Conservation (phyloP, 805 yeast genomes). For the Cyberlindnera veronae region DNA sequence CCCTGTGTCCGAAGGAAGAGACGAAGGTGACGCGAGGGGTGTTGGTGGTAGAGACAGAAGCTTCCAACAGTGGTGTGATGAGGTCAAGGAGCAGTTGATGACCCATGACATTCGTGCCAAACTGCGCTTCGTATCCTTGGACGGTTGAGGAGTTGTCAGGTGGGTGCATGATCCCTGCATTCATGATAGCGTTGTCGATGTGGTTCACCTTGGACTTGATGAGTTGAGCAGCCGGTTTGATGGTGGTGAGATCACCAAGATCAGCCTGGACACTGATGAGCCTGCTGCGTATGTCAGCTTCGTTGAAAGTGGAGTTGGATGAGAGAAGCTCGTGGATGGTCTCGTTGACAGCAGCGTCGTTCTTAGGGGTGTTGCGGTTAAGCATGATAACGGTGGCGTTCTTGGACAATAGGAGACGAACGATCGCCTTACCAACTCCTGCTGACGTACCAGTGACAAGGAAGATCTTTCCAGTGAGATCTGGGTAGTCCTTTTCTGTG, state of each 20-base stretch:
- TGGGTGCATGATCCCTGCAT: conserved; percentile 43
- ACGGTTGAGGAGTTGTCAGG: conserved; percentile 33
- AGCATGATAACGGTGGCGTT: conserved; percentile 34
- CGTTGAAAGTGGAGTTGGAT: background rate
- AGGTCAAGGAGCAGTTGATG: conserved; percentile 40
- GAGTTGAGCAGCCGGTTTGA: conserved; percentile 34
- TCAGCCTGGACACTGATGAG: conserved; percentile 29
- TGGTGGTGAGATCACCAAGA: conserved; percentile 37
- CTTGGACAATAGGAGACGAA: conserved; percentile 26
- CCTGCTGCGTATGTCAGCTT: conserved; percentile 12
- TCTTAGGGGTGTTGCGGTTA: conserved; percentile 33
- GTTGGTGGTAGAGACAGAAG: conserved; percentile 29
- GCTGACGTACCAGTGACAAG: conserved; percentile 1
- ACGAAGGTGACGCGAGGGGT: conserved; percentile 43
- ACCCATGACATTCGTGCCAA: conserved; percentile 45
- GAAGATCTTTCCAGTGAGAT: conserved; percentile 17
- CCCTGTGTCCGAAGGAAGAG: conserved; percentile 36
- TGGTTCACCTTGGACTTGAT: conserved; percentile 25
- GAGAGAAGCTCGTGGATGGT: background rate
- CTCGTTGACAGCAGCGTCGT: conserved; percentile 25
- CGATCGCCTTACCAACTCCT: conserved; percentile 29
- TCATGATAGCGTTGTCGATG: conserved; percentile 37
- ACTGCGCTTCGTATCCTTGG: conserved; percentile 43
- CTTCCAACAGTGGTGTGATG: conserved; percentile 35
- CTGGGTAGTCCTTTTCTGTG: conserved; percentile 29